Evolutionary conservation across 108 stramenopile genomes (phyloP), one percentile per base, ranked within the genome.

Genomic region (Fragilaria radians): DNA sequence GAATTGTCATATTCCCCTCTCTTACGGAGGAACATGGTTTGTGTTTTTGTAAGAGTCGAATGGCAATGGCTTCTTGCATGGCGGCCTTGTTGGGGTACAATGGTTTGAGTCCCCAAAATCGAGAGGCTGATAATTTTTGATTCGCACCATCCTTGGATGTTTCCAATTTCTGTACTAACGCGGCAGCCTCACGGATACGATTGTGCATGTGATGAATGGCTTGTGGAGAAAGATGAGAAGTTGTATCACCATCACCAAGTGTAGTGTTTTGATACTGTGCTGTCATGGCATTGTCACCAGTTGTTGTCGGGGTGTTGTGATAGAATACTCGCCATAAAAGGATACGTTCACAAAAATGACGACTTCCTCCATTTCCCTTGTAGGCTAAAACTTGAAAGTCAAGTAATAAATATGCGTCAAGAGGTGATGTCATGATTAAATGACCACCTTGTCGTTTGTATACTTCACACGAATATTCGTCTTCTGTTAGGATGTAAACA

Each of bases 361-460:
- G n/a, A n/a, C n/a, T n/a, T n/a, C n/a, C n/a, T n/a, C n/a, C n/a
- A n/a, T n/a, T n/a, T n/a, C n/a, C n/a, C n/a, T n/a, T n/a, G n/a
- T n/a, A n/a, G n/a, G n/a, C n/a, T n/a, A n/a, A n/a, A n/a, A n/a
- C n/a, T n/a, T n/a, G n/a, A n/a, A n/a, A n/a, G n/a, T 68, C 19
- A 82, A 67, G 49, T 82, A 70, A 67, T 80, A 93, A 36, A 81
- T 60, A 17, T 86, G 75, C 30, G 88, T 47, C 5, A 93, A 42
- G 33, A 93, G n/a, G n/a, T n/a, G n/a, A n/a, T n/a, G n/a, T n/a
- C n/a, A n/a, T n/a, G n/a, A n/a, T n/a, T 52, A 84, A 62, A 61
- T 80, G 82, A 4, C 78, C 82, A 28, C 82, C 82, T 48, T 83
- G 82, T 48, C 82, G 78, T 28, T 77, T 74, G n/a, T 68, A 23